Percentiles rank a stretch among this genome's conserved stretches.
phyloP scores from a whole-genome alignment of 1,284 basidiomycete genomes.

The Sanghuangporus baumii region DNA sequence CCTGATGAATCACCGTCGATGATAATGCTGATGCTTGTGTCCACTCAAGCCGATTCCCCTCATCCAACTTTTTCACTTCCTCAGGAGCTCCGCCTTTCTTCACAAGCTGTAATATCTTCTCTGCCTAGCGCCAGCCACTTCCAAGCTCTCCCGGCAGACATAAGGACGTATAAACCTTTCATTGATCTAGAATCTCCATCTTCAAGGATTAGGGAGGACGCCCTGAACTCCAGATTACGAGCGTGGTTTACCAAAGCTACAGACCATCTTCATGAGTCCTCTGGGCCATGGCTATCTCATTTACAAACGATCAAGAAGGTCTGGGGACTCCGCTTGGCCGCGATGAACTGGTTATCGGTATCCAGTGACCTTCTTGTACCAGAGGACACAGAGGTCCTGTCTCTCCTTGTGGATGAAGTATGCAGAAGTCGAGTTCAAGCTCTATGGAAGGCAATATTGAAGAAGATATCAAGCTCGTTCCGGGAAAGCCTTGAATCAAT shows the following conservation, averaged over 20 bases:
- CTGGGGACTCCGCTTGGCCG: conserved; percentile 54
- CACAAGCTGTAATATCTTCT: conserved; percentile 51
- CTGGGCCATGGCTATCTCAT: conserved; percentile 51
- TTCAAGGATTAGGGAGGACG: conserved; percentile 38
- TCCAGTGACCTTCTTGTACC: conserved; percentile 36
- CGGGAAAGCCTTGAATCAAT: conserved; percentile 30
- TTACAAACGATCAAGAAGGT: conserved; percentile 55
- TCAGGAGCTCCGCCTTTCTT: conserved; percentile 53
- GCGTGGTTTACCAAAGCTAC: conserved; percentile 57
- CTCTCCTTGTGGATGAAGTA: conserved; percentile 42
- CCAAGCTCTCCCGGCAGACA: conserved; percentile 53
- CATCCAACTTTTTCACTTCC: conserved; percentile 34
- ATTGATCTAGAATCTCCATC: conserved; percentile 57
- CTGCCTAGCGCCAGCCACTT: conserved; percentile 72
- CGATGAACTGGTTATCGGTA: conserved; percentile 40
- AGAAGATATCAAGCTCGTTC: conserved; percentile 41
- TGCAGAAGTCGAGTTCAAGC: conserved; percentile 43
- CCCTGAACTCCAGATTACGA: conserved; percentile 41
- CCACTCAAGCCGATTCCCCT: conserved; percentile 48
- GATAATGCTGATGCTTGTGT: conserved; percentile 47
- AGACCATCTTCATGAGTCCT: conserved; percentile 38
- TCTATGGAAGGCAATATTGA: conserved; percentile 52
- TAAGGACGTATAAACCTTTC: conserved; percentile 69
- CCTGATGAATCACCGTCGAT: conserved; percentile 35
- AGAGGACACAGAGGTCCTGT: conserved; percentile 38